phyloP scores from a whole-genome alignment of 805 yeast species.

The Candida insectalens region DNA sequence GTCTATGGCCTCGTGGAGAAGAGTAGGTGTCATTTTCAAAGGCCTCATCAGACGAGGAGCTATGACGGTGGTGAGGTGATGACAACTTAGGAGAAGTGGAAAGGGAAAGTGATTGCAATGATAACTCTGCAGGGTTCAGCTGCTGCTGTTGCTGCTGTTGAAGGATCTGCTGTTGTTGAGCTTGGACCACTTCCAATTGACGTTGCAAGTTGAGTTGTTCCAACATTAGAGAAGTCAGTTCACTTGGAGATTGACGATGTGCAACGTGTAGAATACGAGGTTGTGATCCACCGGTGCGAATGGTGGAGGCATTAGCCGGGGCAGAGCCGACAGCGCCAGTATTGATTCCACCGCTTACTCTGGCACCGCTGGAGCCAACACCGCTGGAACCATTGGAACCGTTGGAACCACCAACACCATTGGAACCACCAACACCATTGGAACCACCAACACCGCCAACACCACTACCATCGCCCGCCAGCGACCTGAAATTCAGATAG shows the following conservation, averaged over 20 bases:
- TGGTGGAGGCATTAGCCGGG: no score
- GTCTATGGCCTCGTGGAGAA: constrained; percentile 30
- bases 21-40: constrained; percentile 4
- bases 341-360: no score
- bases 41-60: constrained; percentile 6
- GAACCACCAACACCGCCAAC: no score
- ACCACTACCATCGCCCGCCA: no score
- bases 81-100: neutral
- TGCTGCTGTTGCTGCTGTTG: constrained; percentile 52
- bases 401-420: no score
- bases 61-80: constrained; percentile 1
- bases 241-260: constrained; percentile 95
- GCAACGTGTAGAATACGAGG: constrained; percentile 80
- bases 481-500: no score
- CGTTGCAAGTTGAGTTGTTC: constrained; percentile 87
- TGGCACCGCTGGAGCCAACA: no score
- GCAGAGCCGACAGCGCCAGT: no score
- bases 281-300: constrained; percentile 23
- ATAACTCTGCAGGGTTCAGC: constrained; percentile 14
- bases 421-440: no score
- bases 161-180: constrained; percentile 80
- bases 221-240: constrained; percentile 83
- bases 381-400: no score
- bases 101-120: constrained; percentile 1
- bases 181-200: constrained; percentile 85